phyloP scores from a whole-genome alignment of 116 monocot species.

The Phalaenopsis hybrid region DNA sequence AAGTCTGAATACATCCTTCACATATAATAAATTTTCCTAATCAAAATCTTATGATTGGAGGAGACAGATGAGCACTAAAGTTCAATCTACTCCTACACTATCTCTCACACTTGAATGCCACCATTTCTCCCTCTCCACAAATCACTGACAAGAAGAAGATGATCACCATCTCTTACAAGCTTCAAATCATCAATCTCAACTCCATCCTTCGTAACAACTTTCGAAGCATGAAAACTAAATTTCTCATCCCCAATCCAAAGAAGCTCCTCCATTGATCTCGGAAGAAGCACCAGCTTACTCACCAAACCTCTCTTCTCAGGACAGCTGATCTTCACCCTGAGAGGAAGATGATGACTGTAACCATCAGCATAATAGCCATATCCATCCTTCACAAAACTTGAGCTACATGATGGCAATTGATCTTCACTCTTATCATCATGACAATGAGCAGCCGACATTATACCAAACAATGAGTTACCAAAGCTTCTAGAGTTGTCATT shows the following conservation, averaged over 20 bases:
- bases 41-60: no score
- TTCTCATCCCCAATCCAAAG: conserved; percentile 49
- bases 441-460: conserved; percentile 47
- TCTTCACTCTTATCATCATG: conserved; percentile 5
- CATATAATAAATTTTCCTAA: no score
- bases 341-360: not conserved
- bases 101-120: no score
- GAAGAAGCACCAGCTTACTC: conserved; percentile 61
- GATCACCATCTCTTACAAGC: conserved; percentile 79
- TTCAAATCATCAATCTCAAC: conserved; percentile 58
- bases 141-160: conserved; percentile 52
- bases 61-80: no score
- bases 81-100: no score
- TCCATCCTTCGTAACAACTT: conserved; percentile 42
- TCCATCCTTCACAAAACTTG: not conserved
- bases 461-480: conserved; percentile 73
- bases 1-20: no score
- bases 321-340: conserved; percentile 58
- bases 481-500: conserved; percentile 23
- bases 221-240: conserved; percentile 39
- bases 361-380: not conserved
- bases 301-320: conserved; percentile 32
- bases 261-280: conserved; percentile 51
- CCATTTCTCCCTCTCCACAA: conserved; percentile 10
- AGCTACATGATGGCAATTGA: not conserved